These are phyloP conservation scores for Phytophthora ramorum DNA, from an alignment of 352 stramenopile species.

Conservation along the genomic window DNA sequence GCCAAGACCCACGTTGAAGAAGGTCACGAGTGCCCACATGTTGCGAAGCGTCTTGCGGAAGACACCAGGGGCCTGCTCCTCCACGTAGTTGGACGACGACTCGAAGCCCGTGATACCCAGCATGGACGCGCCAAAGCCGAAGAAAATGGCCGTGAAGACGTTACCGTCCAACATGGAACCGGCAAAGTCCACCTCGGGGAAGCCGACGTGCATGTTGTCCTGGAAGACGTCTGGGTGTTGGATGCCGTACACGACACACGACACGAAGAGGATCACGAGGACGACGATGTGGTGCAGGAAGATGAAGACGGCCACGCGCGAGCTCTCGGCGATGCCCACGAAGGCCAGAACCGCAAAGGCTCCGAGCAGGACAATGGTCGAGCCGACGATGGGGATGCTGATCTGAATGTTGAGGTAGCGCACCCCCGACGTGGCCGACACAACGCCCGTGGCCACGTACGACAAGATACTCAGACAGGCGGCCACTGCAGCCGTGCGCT, in stretches of 20 bases:
- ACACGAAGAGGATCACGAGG: constrained; percentile 61
- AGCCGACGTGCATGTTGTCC: constrained; percentile 65
- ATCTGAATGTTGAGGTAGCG: constrained; percentile 81
- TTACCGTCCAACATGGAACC: constrained; percentile 46
- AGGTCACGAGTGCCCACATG: constrained; percentile 81
- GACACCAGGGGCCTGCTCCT: constrained; percentile 80
- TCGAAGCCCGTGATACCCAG: constrained; percentile 91
- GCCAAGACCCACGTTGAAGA: constrained; percentile 87
- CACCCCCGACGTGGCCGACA: constrained; percentile 74
- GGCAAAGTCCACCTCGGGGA: constrained; percentile 64
- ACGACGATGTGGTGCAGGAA: constrained; percentile 80
- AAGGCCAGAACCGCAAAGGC: constrained; percentile 78
- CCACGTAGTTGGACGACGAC: constrained; percentile 86
- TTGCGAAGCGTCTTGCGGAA: constrained; percentile 75
- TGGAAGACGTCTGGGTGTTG: constrained; percentile 62
- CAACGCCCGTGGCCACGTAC: constrained; percentile 88
- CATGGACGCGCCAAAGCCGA: constrained; percentile 79
- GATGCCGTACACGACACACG: constrained; percentile 58
- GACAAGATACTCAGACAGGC: constrained; percentile 87
- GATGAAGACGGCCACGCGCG: constrained; percentile 74
- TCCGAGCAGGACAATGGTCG: constrained; percentile 57
- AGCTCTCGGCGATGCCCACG: constrained; percentile 84
- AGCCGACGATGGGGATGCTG: constrained; percentile 44
- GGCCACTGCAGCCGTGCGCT: constrained; percentile 82
- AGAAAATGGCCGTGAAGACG: constrained; percentile 63